Evolutionary conservation across 1,284 basidiomycete genomes (phyloP).

Genomic region (Microbotryum scabiosae): DNA sequence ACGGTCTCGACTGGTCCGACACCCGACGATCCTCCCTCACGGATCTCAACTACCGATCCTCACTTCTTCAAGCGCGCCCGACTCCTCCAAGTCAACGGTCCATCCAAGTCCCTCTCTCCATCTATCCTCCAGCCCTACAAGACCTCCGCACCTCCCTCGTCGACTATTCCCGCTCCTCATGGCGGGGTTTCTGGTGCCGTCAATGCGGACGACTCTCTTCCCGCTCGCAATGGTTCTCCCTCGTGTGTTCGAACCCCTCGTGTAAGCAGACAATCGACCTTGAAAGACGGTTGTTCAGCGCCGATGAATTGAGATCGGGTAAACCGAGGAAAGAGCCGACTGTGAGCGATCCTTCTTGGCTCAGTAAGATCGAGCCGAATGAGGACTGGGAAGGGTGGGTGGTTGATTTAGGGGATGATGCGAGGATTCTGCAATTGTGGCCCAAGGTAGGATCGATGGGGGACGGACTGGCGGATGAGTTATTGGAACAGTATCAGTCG

Average conservation of each 20-base stretch:
- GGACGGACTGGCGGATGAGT: constrained; percentile 2
- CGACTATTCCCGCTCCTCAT: constrained; percentile 10
- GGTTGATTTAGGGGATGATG: constrained; percentile 2
- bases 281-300: neutral
- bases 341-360: neutral
- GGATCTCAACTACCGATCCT: too few species aligned
- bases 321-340: neutral
- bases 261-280: constrained; percentile 2
- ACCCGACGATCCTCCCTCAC: too few species aligned
- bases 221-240: constrained; percentile 13
- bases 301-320: neutral
- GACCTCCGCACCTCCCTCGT: neutral
- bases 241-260: constrained; percentile 8
- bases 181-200: constrained; percentile 22
- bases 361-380: neutral
- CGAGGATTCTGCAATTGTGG: constrained; percentile 22
- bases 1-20: too few species aligned
- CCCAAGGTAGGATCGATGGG: neutral
- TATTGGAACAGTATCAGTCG: constrained; percentile 19
- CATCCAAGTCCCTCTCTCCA: constrained; percentile 6
- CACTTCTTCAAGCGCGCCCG: too few species aligned
- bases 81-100: neutral
- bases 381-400: constrained; percentile 7
- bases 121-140: constrained; percentile 11
- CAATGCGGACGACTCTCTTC: constrained; percentile 18